Evolutionary conservation across 2,329 filamentous ascomycete genomes (phyloP).

Genomic region (Dactylellina drechsleri): DNA sequence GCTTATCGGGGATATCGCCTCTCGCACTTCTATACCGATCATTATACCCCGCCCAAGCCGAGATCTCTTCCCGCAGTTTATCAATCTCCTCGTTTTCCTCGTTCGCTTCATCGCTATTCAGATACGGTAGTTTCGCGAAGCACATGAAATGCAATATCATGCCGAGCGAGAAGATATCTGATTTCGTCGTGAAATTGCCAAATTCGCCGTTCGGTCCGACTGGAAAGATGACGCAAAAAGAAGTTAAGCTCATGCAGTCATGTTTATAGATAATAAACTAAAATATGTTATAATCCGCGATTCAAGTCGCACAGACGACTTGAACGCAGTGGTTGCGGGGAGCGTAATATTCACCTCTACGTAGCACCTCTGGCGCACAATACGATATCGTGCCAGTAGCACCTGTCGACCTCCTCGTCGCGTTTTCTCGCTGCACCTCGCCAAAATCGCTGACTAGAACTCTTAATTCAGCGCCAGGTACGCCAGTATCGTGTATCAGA

Average conservation of each 20-base stretch:
- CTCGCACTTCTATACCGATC: slow-evolving; percentile 68
- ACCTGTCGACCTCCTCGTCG: slow-evolving; percentile 85
- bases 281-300: slow-evolving; percentile 11
- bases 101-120: slow-evolving; percentile 81
- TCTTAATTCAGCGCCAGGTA: slow-evolving; percentile 73
- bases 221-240: slow-evolving; percentile 34
- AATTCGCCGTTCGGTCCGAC: slow-evolving; percentile 72
- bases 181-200: slow-evolving; percentile 95
- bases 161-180: slow-evolving; percentile 95
- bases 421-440: slow-evolving; percentile 87
- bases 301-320: slow-evolving; percentile 29
- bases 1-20: slow-evolving; percentile 42
- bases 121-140: slow-evolving; percentile 87
- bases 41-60: slow-evolving; percentile 85
- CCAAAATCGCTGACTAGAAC: slow-evolving; percentile 98
- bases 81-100: slow-evolving; percentile 95
- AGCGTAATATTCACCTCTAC: slow-evolving; percentile 63
- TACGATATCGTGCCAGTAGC: slow-evolving; percentile 97
- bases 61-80: slow-evolving; percentile 83
- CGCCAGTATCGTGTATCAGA: slow-evolving; percentile 73
- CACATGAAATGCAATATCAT: slow-evolving; percentile 99
- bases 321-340: slow-evolving; percentile 7
- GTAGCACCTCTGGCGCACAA: slow-evolving; percentile 92
- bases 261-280: slow-evolving; percentile 5
- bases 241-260: slow-evolving; percentile 55